phyloP scores from a whole-genome alignment of 2,329 filamentous ascomycete species.

The Colletotrichum lini region DNA sequence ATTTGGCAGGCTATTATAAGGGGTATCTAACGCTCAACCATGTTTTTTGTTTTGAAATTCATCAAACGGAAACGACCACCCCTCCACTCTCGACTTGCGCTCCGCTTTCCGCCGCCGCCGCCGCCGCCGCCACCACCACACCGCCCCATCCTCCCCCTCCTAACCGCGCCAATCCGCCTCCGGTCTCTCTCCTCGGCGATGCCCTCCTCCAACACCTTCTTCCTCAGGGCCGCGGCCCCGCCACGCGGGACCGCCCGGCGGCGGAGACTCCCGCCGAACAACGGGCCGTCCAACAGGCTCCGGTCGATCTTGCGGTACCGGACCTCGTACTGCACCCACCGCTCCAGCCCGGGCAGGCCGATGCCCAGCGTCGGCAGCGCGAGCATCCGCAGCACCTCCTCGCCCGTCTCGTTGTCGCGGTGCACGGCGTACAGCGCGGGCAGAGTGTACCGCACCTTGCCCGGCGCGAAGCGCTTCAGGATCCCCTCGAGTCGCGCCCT shows the following conservation, averaged over 20 bases:
- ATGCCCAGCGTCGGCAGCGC: conserved; percentile 69
- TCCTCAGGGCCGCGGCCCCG: not conserved
- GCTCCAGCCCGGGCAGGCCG: conserved; percentile 60
- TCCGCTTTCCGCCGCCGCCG: not conserved
- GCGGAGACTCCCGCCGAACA: too few relatives aligned
- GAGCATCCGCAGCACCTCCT: conserved; percentile 58
- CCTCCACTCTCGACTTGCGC: not conserved
- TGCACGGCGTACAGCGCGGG: conserved; percentile 68
- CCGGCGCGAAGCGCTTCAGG: conserved; percentile 66
- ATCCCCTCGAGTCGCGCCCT: conserved; percentile 55
- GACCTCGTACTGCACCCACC: conserved; percentile 65
- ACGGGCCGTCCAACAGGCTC: conserved; percentile 49
- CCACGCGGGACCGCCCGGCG: too few relatives aligned
- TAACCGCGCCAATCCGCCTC: not conserved
- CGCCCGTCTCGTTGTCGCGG: conserved; percentile 25
- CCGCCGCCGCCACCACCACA: too few relatives aligned
- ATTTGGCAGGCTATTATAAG: conserved; percentile 2
- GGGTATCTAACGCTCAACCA: conserved; percentile 13
- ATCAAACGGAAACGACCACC: too few relatives aligned
- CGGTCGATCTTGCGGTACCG: conserved; percentile 66
- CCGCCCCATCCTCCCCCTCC: not conserved
- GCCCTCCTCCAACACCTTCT: not conserved
- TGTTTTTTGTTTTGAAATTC: too few relatives aligned
- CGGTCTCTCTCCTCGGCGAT: not conserved
- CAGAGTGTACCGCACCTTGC: conserved; percentile 69